These are phyloP conservation scores for Chlorokybus atmophyticus DNA, from an alignment of 139 green algal species.

Conservation along the genomic window DNA sequence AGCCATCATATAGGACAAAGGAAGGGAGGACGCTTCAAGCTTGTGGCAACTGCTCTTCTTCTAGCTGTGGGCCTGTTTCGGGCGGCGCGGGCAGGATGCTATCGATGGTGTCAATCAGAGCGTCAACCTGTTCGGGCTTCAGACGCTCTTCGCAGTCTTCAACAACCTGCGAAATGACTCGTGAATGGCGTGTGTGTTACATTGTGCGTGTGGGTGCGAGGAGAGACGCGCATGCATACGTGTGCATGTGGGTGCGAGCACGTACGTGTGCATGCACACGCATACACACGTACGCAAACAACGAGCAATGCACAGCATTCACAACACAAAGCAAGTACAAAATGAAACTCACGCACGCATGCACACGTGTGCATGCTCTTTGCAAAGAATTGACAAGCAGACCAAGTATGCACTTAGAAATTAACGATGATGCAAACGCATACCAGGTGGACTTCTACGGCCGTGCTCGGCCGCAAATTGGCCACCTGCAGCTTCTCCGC, in stretches of 20 bases:
- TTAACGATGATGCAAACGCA: too few species aligned
- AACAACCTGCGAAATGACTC: neutral
- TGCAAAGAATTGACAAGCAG: too few species aligned
- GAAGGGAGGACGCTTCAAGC: too few species aligned
- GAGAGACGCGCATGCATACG: neutral
- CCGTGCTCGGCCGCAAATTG: neutral
- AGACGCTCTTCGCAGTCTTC: slow-evolving; percentile 11
- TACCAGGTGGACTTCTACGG: slow-evolving; percentile 8
- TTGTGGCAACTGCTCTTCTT: too few species aligned
- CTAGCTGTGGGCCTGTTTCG: too few species aligned
- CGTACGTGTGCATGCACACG: neutral
- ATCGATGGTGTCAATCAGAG: neutral
- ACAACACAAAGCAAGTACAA: neutral
- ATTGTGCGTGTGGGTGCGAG: neutral
- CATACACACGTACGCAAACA: neutral
- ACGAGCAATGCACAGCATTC: neutral
- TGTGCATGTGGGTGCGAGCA: neutral
- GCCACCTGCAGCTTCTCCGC: slow-evolving; percentile 9
- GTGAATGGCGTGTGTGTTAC: neutral
- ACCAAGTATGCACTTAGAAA: too few species aligned
- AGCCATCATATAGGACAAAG: too few species aligned
- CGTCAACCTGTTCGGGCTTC: neutral
- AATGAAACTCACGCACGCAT: neutral
- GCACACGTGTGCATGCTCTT: neutral
- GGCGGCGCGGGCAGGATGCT: neutral